Evolutionary conservation across 2,329 filamentous ascomycete species (phyloP).

Genomic region (Cladosporium sp.): DNA sequence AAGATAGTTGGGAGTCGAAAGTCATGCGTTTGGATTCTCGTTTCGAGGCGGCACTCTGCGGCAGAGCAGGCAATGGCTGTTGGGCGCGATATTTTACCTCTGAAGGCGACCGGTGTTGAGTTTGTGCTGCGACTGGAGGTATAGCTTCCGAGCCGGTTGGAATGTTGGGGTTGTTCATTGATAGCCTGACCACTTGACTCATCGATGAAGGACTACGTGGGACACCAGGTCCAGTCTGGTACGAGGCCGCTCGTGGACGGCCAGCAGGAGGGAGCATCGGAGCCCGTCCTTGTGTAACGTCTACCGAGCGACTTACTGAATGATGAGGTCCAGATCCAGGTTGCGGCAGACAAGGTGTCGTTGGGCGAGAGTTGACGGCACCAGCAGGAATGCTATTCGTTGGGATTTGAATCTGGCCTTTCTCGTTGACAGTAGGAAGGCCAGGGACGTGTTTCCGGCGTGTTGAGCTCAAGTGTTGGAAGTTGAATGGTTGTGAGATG

Average conservation of each 20-base stretch:
- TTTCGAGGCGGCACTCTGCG: background rate
- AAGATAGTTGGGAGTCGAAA: constrained; percentile 2
- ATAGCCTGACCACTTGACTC: background rate
- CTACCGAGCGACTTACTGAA: constrained; percentile 2
- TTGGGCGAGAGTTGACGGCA: constrained; percentile 16
- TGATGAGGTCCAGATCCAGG: constrained; percentile 2
- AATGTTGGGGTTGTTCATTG: background rate
- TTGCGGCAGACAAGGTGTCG: background rate
- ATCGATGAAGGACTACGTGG: background rate
- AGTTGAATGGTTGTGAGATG: constrained; percentile 61
- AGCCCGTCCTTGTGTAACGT: constrained; percentile 2
- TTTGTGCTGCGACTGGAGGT: constrained; percentile 1
- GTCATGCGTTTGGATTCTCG: constrained; percentile 5
- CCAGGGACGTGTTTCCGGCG: constrained; percentile 51
- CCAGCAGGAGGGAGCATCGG: background rate
- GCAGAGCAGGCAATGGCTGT: constrained; percentile 12
- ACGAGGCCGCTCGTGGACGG: constrained; percentile 4
- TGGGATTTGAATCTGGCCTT: constrained; percentile 51
- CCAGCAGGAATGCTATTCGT: constrained; percentile 26
- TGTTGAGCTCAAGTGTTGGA: constrained; percentile 61
- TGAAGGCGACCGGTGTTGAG: background rate
- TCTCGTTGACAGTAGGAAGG: constrained; percentile 48
- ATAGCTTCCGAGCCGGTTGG: background rate
- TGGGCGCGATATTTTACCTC: constrained; percentile 9
- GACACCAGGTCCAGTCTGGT: background rate